phyloP scores from a whole-genome alignment of 345 rosid genomes.

The Corymbia maculata region DNA sequence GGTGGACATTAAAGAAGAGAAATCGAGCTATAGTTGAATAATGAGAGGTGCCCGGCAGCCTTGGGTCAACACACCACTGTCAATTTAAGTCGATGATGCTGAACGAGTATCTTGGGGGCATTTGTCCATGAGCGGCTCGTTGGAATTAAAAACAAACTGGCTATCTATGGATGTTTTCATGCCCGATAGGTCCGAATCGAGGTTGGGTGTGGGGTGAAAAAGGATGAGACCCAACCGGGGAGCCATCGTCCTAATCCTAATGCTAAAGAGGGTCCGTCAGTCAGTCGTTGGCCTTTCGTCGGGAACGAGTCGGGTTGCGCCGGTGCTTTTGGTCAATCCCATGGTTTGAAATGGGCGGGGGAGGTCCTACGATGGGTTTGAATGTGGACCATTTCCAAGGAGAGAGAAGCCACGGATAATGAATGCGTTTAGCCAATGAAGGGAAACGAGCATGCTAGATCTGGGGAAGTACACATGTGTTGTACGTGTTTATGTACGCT shows the following conservation, averaged over 20 bases:
- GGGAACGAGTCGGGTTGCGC: neutral
- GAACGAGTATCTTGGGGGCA: neutral
- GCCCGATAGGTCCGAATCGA: neutral
- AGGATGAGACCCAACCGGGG: neutral
- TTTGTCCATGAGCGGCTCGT: neutral
- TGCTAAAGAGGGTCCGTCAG: neutral
- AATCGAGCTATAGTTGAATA: neutral
- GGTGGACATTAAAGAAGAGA: neutral
- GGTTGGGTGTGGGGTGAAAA: neutral
- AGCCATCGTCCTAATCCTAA: neutral
- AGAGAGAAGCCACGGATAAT: neutral
- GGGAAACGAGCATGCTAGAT: neutral
- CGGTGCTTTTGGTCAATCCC: neutral
- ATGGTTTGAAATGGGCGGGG: neutral
- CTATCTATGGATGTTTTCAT: neutral
- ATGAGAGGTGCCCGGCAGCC: accelerated
- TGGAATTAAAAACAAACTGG: neutral
- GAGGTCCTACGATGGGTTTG: neutral
- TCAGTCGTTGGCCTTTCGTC: neutral
- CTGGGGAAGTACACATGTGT: neutral
- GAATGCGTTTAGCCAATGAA: neutral
- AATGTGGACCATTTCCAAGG: neutral
- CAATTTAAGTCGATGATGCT: neutral
- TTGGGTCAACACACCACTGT: accelerated
- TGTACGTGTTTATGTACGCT: neutral